Base-by-base conservation (phyloP, 108 stramenopile genomes). In the Nitzschia sp. region DNA sequence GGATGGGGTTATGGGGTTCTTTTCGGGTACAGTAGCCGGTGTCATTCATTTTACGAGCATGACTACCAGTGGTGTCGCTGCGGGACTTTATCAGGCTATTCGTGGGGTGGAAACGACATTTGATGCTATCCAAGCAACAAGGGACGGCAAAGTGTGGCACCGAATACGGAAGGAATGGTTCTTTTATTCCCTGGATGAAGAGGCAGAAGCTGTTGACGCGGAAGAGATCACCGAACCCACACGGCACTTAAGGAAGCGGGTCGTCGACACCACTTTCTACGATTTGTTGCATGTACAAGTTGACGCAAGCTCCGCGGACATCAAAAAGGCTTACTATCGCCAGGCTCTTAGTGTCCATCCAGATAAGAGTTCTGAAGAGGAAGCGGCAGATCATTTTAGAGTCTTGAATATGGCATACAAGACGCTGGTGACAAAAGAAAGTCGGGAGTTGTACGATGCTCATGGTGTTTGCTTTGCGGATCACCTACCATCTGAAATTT, bases 291-390 rank as follows among this genome's bases (percentile, higher is more conserved):
- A 74, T 36, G 77, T 82, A 18, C 58, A 70, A 3, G 51, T 65
- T 1, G 64, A 78, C 64, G 82, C 82, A 23, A 70, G 46, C 47
- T 17, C 59, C 3, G 29, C 45, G 23, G 82, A 82, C 51, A 82
- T 82, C 60, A 70, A 71, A 42, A 57, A 63, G 23, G 82, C 82
- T 6, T 82, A 82, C 34, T 70, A 78, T 42, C 54, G 53, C 23
- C 67, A 78, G 51, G 82, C 82, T 5, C 46, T 70, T 2, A 30
- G 46, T 34, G 17, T 56, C 15, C 82, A 82, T 54, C 82, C 82
- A 9, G 82, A 82, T 46, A 82, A 82, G 61, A 77, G 56, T 36
- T 17, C 36, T 24, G 73, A 59, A 27, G 56, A 31, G 33, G 42
- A 73, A 33, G 51, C 62, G 1, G 51, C 51, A 35, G 64, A 74